Conservation (phyloP, 148 eudicot species). For the Chenopodium album region DNA sequence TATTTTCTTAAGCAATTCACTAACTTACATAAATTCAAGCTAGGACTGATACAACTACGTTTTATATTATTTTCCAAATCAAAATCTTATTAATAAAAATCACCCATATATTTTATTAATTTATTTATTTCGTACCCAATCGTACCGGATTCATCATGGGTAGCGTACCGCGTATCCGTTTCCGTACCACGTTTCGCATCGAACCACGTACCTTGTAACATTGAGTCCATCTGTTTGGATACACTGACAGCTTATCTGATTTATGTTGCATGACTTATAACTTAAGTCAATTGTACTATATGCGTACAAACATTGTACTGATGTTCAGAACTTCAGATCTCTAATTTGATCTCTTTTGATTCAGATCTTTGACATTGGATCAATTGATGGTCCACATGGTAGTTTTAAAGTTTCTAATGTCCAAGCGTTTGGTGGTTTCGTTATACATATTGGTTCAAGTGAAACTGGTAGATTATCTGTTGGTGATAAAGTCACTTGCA, state of each 20-base stretch:
- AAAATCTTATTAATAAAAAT: too few species aligned
- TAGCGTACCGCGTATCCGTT: too few species aligned
- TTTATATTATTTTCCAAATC: too few species aligned
- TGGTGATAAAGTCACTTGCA: constrained; percentile 78
- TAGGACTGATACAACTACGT: too few species aligned
- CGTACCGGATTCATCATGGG: too few species aligned
- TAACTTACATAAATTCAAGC: too few species aligned
- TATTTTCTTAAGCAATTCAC: too few species aligned
- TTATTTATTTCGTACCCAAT: too few species aligned
- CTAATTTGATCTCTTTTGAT: constrained; percentile 17
- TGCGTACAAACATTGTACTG: not conserved
- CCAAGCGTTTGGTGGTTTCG: constrained; percentile 81
- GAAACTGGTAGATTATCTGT: constrained; percentile 55
- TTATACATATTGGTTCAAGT: constrained; percentile 79
- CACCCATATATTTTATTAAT: too few species aligned
- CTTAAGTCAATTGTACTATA: not conserved
- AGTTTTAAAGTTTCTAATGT: constrained; percentile 72
- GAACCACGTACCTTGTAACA: too few species aligned
- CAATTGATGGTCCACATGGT: constrained; percentile 68
- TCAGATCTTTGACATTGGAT: constrained; percentile 90
- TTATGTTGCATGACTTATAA: not conserved
- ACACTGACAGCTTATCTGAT: not conserved
- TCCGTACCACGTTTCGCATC: too few species aligned
- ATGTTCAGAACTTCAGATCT: constrained; percentile 14
- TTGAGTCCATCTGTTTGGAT: not conserved